Base-by-base conservation (phyloP, 2,329 filamentous ascomycete species). In the Diaporthe batatas region DNA sequence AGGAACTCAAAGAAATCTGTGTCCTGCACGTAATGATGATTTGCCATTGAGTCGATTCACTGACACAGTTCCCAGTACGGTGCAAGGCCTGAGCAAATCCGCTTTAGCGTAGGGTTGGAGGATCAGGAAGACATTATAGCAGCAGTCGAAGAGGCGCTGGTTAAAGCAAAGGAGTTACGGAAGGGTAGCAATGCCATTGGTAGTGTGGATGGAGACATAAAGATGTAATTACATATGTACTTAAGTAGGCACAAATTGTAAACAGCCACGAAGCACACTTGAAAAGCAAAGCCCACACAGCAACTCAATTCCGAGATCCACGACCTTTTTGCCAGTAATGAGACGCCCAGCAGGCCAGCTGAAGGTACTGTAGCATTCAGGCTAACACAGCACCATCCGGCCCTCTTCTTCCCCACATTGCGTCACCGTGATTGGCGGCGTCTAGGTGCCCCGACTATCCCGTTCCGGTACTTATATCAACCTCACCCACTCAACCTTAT, bases 81-180 rank as follows among this genome's bases (percentile, higher is more conserved):
- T 0, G 76, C 84, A 2, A 77, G 76, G 70, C 79, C 81, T 72
- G 82, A 84, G 72, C 83, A 85, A 68, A 80, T 89, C 23, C 79
- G 87, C 5, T 80, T 89, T 25, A 83, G 83, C 34, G 86, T 84
- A 0, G 87, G 87, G 2, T 73, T 88, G 36, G 87, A 89, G 77
- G 79, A 81, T 2, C 79, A 80, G 74, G 79, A 79, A 65, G 83
- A 85, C 57, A 58, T 88, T 72, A 72, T 85, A 34, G 84, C 84
- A 6, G 83, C 82, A 2, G 75, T 84, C 23, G 74, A 72, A 68
- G 80, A 78, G 72, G 83, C 82, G 29, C 49, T 85, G 65, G 75
- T 74, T 7, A 79, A 75, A 58, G 80, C 79, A 2, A 71, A 57
- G 1, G 64, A 75, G 39, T 57, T 64, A 6, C 36, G 59, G 25